phyloP scores from a whole-genome alignment of 371 early-diverging fungal species.

The Nosema muscidifuracis region DNA sequence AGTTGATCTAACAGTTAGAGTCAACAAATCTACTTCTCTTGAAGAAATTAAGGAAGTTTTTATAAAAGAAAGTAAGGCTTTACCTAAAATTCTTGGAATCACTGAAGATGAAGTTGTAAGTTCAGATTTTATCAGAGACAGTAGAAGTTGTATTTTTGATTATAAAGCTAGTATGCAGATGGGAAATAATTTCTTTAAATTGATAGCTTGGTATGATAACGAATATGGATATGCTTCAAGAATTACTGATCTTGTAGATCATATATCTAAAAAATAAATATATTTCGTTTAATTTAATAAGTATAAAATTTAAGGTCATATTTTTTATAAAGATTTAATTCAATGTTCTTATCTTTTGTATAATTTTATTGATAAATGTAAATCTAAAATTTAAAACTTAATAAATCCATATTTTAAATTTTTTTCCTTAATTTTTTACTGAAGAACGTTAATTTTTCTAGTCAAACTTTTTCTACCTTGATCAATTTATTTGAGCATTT shows the following conservation, averaged over 20 bases:
- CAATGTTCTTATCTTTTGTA: too few relatives aligned
- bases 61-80: slow-evolving; percentile 67
- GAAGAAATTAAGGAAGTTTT: slow-evolving; percentile 28
- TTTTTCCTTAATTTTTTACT: too few relatives aligned
- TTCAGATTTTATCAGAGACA: slow-evolving; percentile 82
- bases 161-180: slow-evolving; percentile 88
- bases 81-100: slow-evolving; percentile 82
- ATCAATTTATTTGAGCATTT: too few relatives aligned
- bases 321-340: too few relatives aligned
- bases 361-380: too few relatives aligned
- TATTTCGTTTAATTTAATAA: too few relatives aligned
- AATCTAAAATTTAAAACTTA: too few relatives aligned
- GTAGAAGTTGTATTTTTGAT: slow-evolving; percentile 84
- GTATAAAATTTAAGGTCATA: too few relatives aligned
- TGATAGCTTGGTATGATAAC: slow-evolving; percentile 80
- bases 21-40: slow-evolving; percentile 72
- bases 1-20: slow-evolving; percentile 86
- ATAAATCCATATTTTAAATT: too few relatives aligned
- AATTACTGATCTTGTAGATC: slow-evolving; percentile 63
- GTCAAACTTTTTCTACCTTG: too few relatives aligned
- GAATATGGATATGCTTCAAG: slow-evolving; percentile 83
- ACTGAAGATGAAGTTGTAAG: slow-evolving; percentile 94
- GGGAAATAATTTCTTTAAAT: slow-evolving; percentile 89
- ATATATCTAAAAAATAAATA: slow-evolving; percentile 33
- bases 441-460: too few relatives aligned